Conservation (phyloP, 2,329 filamentous ascomycete species). For the Lecanoromycetidae sp. region DNA sequence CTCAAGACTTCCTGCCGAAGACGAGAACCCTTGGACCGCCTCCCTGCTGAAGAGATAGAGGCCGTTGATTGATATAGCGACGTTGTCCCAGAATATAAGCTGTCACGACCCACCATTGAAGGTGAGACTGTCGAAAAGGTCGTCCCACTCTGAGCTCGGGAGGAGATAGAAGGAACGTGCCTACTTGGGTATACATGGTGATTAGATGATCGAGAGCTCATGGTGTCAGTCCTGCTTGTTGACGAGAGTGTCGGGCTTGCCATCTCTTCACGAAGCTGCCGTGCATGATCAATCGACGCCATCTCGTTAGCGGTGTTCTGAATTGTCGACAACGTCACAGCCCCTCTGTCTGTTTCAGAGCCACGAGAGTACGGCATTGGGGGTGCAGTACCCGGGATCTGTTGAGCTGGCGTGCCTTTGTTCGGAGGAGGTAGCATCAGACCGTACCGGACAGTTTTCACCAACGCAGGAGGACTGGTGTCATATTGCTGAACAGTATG, state of each 20-base stretch:
- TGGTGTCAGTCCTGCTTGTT: conserved; percentile 40
- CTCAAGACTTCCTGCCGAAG: conserved; percentile 68
- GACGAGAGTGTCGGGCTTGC: conserved; percentile 57
- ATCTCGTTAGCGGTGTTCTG: conserved; percentile 63
- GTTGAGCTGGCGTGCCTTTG: conserved; percentile 23
- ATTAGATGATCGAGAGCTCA: conserved; percentile 44
- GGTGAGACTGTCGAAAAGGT: conserved; percentile 30
- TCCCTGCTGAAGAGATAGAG: conserved; percentile 35
- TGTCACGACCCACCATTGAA: conserved; percentile 25
- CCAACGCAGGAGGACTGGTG: conserved; percentile 70
- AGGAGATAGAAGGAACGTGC: conserved; percentile 31
- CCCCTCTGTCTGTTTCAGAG: conserved; percentile 35
- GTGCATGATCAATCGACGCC: conserved; percentile 49
- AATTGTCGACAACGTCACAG: conserved; percentile 51
- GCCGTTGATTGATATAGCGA: conserved; percentile 31
- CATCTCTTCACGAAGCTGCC: conserved; percentile 27
- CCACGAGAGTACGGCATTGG: conserved; percentile 35
- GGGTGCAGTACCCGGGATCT: conserved; percentile 42
- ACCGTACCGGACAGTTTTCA: conserved; percentile 76
- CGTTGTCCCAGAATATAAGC: conserved; percentile 32
- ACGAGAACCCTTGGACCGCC: conserved; percentile 46
- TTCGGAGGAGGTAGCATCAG: conserved; percentile 57
- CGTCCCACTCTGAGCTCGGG: conserved; percentile 33
- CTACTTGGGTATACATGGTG: conserved; percentile 31
- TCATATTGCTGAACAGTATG: conserved; percentile 93